Base-by-base conservation (phyloP, 2,329 filamentous ascomycete genomes). In the Graphiopsis chlorocephala region DNA sequence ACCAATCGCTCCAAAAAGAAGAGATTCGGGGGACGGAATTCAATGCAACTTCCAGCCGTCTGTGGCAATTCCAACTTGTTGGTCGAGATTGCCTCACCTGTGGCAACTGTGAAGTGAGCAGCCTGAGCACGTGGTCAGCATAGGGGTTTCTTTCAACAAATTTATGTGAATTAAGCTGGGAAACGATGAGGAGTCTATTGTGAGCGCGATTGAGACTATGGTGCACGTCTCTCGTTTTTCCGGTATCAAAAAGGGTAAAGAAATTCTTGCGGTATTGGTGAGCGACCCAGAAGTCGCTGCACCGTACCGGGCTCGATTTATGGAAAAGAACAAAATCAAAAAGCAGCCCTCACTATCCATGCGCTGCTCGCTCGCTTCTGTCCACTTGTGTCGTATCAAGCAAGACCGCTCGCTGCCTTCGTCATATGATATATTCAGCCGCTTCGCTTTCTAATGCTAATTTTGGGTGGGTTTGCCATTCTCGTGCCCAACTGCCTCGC, bases 391-490 rank as follows among this genome's bases (percentile, higher is more conserved):
- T 55, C 60, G 20, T 53, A 28, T 53, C 48, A 55, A 62, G 60
- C 60, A 55, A 55, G 60, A 45, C 48, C 60, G 60, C 60, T 62
- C 60, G 60, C 60, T 62, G 60, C 48, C 48, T 62, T 20, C 35
- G 48, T 62, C 60, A 53, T 62, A 55, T 42, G 60, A 55, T 62
- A 55, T 62, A 62, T 55, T 62, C 48, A 62, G 60, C 60, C 60
- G 60, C 60, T 62, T 61, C 60, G 60, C 60, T 62, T 62, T 62
- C 60, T 62, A 62, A 62, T 62, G 60, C 60, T 62, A 62, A 55
- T 62, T 62, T 62, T 62, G 60, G 55, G 48, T 53, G 47, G 23
- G 23, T 62, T 25, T 62, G 60, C 60, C 60, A 62, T 62, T 62
- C 48, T 62, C 60, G 33, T 62, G 60, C 48, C 60, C 31, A 26